phyloP scores from a whole-genome alignment of 1,139 yeast genomes.

The Hyphopichia burtonii region DNA sequence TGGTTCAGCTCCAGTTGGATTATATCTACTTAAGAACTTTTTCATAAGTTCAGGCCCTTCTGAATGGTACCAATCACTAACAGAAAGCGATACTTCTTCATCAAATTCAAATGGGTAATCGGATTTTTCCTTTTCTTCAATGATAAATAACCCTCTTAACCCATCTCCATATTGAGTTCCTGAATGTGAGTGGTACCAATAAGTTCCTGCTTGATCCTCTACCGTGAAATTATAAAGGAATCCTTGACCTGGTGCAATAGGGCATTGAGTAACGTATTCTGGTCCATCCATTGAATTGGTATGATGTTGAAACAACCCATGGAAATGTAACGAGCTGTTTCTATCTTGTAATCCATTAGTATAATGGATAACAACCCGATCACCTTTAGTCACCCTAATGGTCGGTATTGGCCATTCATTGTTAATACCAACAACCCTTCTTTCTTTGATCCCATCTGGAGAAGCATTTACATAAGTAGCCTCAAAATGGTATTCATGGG shows the following conservation, averaged over 20 bases:
- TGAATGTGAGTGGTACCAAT: conserved; percentile 94
- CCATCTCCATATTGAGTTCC: conserved; percentile 90
- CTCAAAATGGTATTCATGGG: conserved; percentile 70
- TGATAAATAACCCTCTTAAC: conserved; percentile 75
- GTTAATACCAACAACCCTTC: conserved; percentile 77
- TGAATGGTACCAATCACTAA: conserved; percentile 86
- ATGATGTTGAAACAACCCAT: conserved; percentile 83
- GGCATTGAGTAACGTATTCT: conserved; percentile 82
- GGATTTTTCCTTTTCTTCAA: conserved; percentile 53
- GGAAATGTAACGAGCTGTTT: conserved; percentile 84
- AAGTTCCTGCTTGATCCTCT: conserved; percentile 77
- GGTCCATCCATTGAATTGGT: conserved; percentile 85
- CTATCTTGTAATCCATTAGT: conserved; percentile 65
- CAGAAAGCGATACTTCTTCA: conserved; percentile 65
- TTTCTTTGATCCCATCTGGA: conserved; percentile 70
- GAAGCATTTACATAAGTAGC: conserved; percentile 69
- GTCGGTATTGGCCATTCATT: conserved; percentile 85
- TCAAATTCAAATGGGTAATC: conserved; percentile 58
- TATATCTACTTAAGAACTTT: conserved; percentile 63
- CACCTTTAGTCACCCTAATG: conserved; percentile 70
- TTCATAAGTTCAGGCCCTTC: conserved; percentile 51
- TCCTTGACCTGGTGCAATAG: conserved; percentile 71
- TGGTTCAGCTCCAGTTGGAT: conserved; percentile 98
- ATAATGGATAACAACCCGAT: conserved; percentile 66
- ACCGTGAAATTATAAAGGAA: conserved; percentile 80